Evolutionary conservation across 805 yeast species (phyloP), one percentile per base, ranked within the genome.

Genomic region (Candida easanensis): DNA sequence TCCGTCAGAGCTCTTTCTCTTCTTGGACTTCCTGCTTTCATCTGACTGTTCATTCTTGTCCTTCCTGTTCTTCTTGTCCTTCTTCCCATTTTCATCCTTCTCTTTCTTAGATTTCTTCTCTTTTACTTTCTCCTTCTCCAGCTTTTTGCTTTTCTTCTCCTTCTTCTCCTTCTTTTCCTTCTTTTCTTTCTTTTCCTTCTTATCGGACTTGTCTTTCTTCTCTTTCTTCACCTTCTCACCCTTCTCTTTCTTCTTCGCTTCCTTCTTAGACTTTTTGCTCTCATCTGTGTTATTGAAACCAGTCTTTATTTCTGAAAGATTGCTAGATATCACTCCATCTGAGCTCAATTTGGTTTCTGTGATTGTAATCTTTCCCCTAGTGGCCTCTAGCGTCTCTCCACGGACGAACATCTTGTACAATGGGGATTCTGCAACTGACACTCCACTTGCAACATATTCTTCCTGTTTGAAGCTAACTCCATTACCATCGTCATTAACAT

Each of bases 361-460:
- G 13, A 50, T 54, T 5, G 58, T 57, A 0, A 62, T 58, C 45
- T 63, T 60, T 1, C 76, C 82, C 4, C 79, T 76, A 0, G 96
- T 85, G 1, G 97, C 98, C 32, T 76, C 74, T 44, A 91, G 64
- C 1, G 93, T 84, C 52, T 85, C 91, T 0, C 98, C 99, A 52
- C 77, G 75, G 1, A 89, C 95, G 69, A 91, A 91, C 87, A 84
- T 80, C 46, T 78, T 67, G 57, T 91, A 93, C 42, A 93, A 66
- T 1, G 96, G 95, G 5, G 93, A 83, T 26, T 68, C 69, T 2
- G 73, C 66, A 54, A 74, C 74, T 2, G 79, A 66, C 39, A 76
- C 66, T 27, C 70, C 74, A 37, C 65, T 64, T 6, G 72, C 77
- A 2, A 71, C 76, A 4, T 70, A 71, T 33, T 68, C 70, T 21